A percentile compares a stretch with the other conserved stretches of the same genome.
Conservation (phyloP, 1,139 yeast genomes). For the Hansenula lynferdii region DNA sequence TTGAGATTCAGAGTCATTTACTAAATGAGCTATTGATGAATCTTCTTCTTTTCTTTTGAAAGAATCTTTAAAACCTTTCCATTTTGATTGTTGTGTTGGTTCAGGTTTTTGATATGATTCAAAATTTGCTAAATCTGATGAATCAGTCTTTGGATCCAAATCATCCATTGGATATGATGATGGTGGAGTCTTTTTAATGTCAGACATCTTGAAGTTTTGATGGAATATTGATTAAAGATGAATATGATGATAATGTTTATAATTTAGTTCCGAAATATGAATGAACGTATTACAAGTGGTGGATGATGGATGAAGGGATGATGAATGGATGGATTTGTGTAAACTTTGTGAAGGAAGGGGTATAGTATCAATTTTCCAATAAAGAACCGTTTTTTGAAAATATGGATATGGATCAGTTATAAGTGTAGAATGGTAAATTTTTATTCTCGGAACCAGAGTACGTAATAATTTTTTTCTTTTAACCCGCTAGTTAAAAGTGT, state of each 20-base stretch:
- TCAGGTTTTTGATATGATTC: background rate
- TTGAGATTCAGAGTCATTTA: background rate
- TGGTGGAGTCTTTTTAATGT: background rate
- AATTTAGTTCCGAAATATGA: no score
- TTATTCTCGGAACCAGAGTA: no score
- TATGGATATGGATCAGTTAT: no score
- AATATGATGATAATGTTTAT: background rate
- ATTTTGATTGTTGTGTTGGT: background rate
- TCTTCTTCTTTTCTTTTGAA: constrained; percentile 1
- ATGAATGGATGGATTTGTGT: no score
- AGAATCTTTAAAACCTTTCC: background rate
- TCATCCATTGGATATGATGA: background rate
- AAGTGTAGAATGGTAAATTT: no score
- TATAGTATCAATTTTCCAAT: no score
- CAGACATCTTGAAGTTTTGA: background rate
- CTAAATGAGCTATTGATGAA: background rate
- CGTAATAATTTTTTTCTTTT: no score
- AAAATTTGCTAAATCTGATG: background rate
- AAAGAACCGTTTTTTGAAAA: no score
- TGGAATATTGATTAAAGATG: background rate
- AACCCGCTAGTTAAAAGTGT: no score
- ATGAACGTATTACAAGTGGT: no score
- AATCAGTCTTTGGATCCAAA: background rate
- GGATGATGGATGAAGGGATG: no score
- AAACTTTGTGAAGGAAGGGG: no score